A percentile compares a stretch with the other conserved stretches of the same genome.
Conservation (phyloP, 805 yeast genomes). For the Metschnikowia arizonensis region DNA sequence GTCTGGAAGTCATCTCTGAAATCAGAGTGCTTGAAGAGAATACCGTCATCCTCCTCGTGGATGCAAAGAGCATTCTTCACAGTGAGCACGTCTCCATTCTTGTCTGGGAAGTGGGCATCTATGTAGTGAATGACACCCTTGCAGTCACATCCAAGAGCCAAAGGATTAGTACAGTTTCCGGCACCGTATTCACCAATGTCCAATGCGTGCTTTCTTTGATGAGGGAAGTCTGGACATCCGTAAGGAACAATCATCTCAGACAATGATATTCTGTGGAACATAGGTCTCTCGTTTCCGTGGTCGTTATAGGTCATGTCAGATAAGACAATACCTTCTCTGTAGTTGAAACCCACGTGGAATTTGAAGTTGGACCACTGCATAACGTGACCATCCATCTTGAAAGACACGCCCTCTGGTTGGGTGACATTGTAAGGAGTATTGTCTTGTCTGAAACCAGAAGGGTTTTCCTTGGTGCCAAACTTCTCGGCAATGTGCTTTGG, state of each 20-base stretch:
- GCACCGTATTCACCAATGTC: constrained; percentile 89
- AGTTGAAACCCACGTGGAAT: constrained; percentile 79
- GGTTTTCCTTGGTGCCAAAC: constrained; percentile 47
- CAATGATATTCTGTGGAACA: constrained; percentile 74
- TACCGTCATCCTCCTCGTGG: constrained; percentile 83
- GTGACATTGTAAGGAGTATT: constrained; percentile 64
- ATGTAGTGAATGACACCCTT: constrained; percentile 80
- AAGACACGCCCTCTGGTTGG: constrained; percentile 82
- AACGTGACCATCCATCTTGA: constrained; percentile 62
- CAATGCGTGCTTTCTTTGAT: constrained; percentile 81
- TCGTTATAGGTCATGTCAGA: constrained; percentile 72
- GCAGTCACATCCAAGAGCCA: constrained; percentile 78
- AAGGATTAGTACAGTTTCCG: constrained; percentile 78
- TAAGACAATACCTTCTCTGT: constrained; percentile 79
- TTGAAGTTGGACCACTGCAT: constrained; percentile 76
- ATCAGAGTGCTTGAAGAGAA: constrained; percentile 77
- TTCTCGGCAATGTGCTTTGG: constrained; percentile 59
- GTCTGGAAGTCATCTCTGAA: constrained; percentile 77
- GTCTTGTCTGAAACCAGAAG: constrained; percentile 53
- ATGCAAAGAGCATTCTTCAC: constrained; percentile 76
- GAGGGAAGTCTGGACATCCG: constrained; percentile 75
- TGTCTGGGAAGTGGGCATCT: constrained; percentile 71
- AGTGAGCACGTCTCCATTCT: constrained; percentile 64
- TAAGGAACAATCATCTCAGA: constrained; percentile 85
- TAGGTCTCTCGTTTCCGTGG: constrained; percentile 66